These are phyloP conservation scores for Geotrichum reessii DNA, from an alignment of 1,139 yeast genomes.

Conservation along the genomic window DNA sequence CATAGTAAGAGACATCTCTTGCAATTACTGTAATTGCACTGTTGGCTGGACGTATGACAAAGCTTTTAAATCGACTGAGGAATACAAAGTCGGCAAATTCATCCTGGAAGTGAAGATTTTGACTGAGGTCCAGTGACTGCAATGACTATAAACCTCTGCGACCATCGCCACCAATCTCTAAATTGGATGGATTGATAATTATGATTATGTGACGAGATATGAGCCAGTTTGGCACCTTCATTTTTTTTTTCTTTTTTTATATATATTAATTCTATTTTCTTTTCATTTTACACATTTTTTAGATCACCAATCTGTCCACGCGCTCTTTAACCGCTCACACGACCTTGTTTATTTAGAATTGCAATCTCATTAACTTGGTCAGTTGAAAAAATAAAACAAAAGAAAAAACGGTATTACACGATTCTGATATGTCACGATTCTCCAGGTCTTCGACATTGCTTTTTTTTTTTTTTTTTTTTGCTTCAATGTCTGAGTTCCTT, in stretches of 20 bases:
- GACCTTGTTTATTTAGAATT: too few species aligned
- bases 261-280: too few species aligned
- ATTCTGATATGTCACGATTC: too few species aligned
- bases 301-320: too few species aligned
- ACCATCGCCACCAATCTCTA: neutral
- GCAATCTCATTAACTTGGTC: neutral
- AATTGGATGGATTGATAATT: neutral
- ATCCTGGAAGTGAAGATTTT: conserved; percentile 52
- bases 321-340: too few species aligned
- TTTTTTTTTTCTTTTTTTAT: too few species aligned
- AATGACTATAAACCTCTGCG: neutral
- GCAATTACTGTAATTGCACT: conserved; percentile 57
- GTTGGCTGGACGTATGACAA: conserved; percentile 78
- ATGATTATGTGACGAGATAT: neutral
- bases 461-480: neutral
- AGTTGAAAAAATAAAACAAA: too few species aligned
- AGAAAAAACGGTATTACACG: too few species aligned
- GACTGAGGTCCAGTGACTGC: conserved; percentile 11
- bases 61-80: conserved; percentile 50
- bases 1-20: conserved; percentile 55
- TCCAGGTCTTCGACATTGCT: too few species aligned
- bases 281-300: too few species aligned
- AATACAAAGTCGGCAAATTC: conserved; percentile 72
- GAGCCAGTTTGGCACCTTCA: neutral
- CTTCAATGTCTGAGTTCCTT: neutral